Base-by-base conservation (phyloP, 164 flowering plant species). In the Macadamia integrifolia region DNA sequence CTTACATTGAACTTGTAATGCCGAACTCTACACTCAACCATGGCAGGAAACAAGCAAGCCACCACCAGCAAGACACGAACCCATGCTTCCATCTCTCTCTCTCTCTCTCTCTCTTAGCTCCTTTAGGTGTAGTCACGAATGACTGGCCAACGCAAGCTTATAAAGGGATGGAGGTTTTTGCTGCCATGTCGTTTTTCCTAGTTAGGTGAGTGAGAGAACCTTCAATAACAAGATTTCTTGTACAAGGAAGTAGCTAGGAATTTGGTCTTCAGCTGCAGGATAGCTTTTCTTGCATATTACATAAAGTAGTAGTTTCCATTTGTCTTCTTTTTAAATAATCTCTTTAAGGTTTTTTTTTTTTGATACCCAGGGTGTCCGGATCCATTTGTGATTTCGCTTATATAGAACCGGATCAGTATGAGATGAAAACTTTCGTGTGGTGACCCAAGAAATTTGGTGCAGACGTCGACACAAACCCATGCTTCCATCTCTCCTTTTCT, bases 1-100 rank as follows among this genome's bases (percentile, higher is more conserved):
- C 88, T 83, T 79, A 85, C 91, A 67, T 82, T 76, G 76, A 87
- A 84, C 70, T 82, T 81, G 85, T 84, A 87, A 64, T 82, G 83
- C 0, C 89, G 87, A 71, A 81, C 83, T 64, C 76, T 73, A 82
- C 82, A 74, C 42, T 87, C 78, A 6, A 80, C 89, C 12, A 79
- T 60, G 0, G 75, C 56, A n/a, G 85, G 84, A 74, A 62, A 66
- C 46, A 81, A 65, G 35, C 76, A 81, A 48, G 76, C 76, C 13
- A 74, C 65, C 50, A 84, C 61, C 31, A 76, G 9, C 57, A 75
- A 53, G 40, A 62, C 65, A 12, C 80, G 49, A 63, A 75, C 60
- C 81, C 80, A 76, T 1, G 66, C 56, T 32, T 43, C 78, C 80
- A 79, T 60, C 57, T 58, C 48, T 32, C 53, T 62, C 42, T 30